Evolutionary conservation across 2,329 filamentous ascomycete genomes (phyloP).

Genomic region (Rhytidhysteron rufulum): DNA sequence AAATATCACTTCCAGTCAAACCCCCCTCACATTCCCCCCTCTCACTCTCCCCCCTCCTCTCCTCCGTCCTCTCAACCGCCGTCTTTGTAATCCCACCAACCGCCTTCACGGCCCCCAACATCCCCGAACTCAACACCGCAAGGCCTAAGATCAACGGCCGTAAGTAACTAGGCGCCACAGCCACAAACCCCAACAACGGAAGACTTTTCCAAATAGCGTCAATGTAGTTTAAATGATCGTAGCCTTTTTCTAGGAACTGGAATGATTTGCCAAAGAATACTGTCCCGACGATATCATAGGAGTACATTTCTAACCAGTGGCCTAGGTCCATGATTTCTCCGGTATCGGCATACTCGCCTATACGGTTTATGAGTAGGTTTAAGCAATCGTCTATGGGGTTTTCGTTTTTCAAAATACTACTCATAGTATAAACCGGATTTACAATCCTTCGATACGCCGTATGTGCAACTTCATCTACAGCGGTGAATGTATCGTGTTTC

Average conservation of each 20-base stretch:
- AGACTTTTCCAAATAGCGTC: conserved; percentile 31
- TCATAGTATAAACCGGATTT: conserved; percentile 13
- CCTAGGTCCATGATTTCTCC: conserved; percentile 14
- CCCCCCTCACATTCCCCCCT: no score
- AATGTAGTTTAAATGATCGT: conserved; percentile 19
- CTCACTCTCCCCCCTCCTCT: conserved; percentile 13
- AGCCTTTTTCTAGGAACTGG: conserved; percentile 16
- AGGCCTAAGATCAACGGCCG: conserved; percentile 17
- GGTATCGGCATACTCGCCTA: conserved; percentile 12
- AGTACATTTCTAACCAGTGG: conserved; percentile 27
- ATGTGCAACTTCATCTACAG: conserved; percentile 9
- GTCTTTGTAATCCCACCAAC: conserved; percentile 17
- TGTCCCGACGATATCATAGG: conserved; percentile 16
- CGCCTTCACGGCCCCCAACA: conserved; percentile 16
- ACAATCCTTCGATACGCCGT: conserved; percentile 11
- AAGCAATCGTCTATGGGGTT: conserved; percentile 11
- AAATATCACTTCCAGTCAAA: conserved; percentile 15
- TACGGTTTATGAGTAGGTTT: conserved; percentile 9
- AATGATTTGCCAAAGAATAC: conserved; percentile 17
- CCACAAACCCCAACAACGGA: conserved; percentile 24
- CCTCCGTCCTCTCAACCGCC: conserved; percentile 4
- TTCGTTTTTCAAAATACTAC: conserved; percentile 14
- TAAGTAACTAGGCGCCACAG: conserved; percentile 17
- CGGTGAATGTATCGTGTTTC: conserved; percentile 14
- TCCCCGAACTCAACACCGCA: conserved; percentile 9